These are phyloP conservation scores for Nicotiana rustica DNA, from an alignment of 305 asterid species.

Conservation along the genomic window DNA sequence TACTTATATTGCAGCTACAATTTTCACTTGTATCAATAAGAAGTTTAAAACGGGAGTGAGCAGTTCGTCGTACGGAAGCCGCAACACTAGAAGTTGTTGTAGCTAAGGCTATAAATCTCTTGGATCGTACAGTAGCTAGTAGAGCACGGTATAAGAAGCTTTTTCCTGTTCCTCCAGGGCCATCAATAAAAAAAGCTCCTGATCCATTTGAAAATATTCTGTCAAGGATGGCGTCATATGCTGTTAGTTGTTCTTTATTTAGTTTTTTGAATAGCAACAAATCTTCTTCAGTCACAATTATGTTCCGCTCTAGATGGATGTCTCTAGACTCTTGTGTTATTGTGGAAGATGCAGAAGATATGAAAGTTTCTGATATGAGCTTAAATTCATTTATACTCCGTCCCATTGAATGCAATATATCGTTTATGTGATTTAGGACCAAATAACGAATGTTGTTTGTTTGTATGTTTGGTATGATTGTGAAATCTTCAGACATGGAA, in stretches of 20 bases:
- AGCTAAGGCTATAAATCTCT: background rate
- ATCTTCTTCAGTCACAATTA: background rate
- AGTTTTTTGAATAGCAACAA: background rate
- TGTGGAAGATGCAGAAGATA: background rate
- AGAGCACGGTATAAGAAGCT: background rate
- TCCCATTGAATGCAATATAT: background rate
- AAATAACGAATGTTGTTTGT: background rate
- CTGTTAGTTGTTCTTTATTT: background rate
- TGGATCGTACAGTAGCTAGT: background rate
- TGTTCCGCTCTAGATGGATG: background rate
- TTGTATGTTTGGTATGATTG: background rate
- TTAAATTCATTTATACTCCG: background rate
- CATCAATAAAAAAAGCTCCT: background rate
- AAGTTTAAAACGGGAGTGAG: too few relatives aligned
- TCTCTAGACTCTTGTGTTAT: background rate
- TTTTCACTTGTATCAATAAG: background rate
- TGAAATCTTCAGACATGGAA: background rate
- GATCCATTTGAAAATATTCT: background rate
- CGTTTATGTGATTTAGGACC: background rate
- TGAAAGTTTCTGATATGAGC: background rate
- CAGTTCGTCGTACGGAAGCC: background rate
- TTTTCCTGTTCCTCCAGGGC: background rate
- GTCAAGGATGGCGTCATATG: background rate
- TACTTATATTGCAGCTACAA: background rate
- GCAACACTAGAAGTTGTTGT: background rate